Evolutionary conservation across 257 asterid species (phyloP).

Genomic region (Solanum clarkiae): DNA sequence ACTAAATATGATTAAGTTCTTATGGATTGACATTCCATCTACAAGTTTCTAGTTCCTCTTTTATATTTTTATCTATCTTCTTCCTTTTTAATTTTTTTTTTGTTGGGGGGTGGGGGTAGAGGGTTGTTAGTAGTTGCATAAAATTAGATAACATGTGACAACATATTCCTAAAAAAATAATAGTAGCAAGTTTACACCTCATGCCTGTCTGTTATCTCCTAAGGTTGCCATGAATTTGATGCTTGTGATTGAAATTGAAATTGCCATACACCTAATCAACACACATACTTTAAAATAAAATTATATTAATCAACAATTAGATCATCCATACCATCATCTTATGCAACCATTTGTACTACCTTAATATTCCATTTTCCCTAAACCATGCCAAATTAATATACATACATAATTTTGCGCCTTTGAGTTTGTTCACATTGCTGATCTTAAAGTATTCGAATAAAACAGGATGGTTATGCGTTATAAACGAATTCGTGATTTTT

Average conservation of each 20-base stretch:
- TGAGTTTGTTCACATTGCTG: not conserved
- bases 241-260: not conserved
- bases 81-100: not conserved
- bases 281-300: not conserved
- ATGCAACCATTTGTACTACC: not conserved
- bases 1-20: not conserved
- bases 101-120: not conserved
- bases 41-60: not conserved
- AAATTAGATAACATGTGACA: conserved; percentile 6
- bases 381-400: not conserved
- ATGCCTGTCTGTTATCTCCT: conserved; percentile 25
- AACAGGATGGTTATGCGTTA: not conserved
- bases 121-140: not conserved
- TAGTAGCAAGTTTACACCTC: conserved; percentile 17
- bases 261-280: not conserved
- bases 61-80: not conserved
- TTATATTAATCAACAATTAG: not conserved
- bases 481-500: not conserved
- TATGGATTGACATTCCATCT: not conserved
- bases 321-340: not conserved
- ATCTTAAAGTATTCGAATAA: not conserved
- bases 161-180: conserved; percentile 5
- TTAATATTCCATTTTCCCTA: not conserved
- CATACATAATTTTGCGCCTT: not conserved
- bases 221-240: conserved; percentile 2